Conservation (phyloP, 2,329 filamentous ascomycete genomes). For the Pseudogymnoascus sp. region DNA sequence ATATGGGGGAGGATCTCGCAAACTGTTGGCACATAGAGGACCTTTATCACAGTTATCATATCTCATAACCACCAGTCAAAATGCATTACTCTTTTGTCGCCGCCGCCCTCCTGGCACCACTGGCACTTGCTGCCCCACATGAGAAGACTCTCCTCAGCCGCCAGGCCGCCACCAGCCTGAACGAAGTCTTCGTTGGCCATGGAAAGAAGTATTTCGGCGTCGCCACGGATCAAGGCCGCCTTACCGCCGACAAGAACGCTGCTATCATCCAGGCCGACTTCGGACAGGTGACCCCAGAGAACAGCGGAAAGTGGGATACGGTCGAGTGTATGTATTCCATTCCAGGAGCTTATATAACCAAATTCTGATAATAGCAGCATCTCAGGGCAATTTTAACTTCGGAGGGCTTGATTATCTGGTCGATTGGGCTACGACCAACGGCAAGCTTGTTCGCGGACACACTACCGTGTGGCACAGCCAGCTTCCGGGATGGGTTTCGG, state of each 20-base stretch:
- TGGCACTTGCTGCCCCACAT: neutral
- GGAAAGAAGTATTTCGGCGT: slow-evolving; percentile 60
- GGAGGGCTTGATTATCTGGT: slow-evolving; percentile 49
- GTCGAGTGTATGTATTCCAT: slow-evolving; percentile 32
- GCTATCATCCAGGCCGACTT: slow-evolving; percentile 52
- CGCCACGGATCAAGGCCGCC: slow-evolving; percentile 43
- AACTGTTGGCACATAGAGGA: neutral
- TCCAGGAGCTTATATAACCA: neutral
- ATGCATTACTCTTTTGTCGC: neutral
- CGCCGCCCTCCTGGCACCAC: neutral
- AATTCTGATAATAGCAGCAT: slow-evolving; percentile 14
- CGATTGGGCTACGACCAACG: slow-evolving; percentile 46
- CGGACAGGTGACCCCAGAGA: slow-evolving; percentile 57
- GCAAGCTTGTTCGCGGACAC: slow-evolving; percentile 54
- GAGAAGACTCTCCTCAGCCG: neutral
- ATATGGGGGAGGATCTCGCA: neutral
- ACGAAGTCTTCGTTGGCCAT: slow-evolving; percentile 47
- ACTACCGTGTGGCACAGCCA: slow-evolving; percentile 58
- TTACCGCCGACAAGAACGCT: slow-evolving; percentile 41
- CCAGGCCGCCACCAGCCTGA: slow-evolving; percentile 35
- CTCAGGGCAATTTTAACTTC: slow-evolving; percentile 46
- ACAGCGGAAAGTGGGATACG: slow-evolving; percentile 62
- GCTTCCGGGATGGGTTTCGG: slow-evolving; percentile 49
- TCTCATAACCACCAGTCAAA: neutral
- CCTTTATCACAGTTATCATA: neutral